Evolutionary conservation across 1,284 basidiomycete genomes (phyloP).

Genomic region (Stereum hirsutum): DNA sequence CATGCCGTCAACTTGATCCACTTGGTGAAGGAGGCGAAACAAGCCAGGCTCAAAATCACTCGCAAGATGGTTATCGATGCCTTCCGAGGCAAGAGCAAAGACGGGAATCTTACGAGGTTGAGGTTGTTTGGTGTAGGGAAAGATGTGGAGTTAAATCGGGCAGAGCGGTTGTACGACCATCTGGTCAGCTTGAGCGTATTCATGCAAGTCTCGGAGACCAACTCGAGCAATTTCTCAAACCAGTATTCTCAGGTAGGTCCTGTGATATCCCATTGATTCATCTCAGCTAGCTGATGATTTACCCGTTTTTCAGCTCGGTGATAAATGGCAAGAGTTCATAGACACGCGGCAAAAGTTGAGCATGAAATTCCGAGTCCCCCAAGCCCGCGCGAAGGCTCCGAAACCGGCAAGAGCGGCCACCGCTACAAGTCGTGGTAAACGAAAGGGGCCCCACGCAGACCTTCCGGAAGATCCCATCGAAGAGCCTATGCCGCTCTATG

Average conservation of each 20-base stretch:
- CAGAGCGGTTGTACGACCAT: constrained; percentile 57
- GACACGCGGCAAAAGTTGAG: neutral
- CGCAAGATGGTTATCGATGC: constrained; percentile 41
- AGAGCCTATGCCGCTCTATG: neutral
- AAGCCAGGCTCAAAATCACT: constrained; percentile 31
- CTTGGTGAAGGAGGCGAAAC: constrained; percentile 23
- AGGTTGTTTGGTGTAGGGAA: constrained; percentile 47
- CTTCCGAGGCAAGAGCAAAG: constrained; percentile 49
- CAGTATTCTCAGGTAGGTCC: constrained; percentile 8
- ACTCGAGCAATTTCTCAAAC: constrained; percentile 1
- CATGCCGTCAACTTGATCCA: constrained; percentile 48
- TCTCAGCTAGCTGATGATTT: neutral
- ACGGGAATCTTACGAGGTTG: constrained; percentile 39
- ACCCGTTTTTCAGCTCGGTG: constrained; percentile 5
- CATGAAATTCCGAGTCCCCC: constrained; percentile 5
- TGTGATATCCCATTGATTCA: neutral
- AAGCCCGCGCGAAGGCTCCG: neutral
- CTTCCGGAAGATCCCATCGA: neutral
- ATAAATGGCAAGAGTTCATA: constrained; percentile 4
- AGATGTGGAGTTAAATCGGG: constrained; percentile 34
- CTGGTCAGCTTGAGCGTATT: constrained; percentile 37
- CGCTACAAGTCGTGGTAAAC: neutral
- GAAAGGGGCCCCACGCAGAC: neutral
- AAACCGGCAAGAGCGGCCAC: neutral
- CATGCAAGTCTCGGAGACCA: constrained; percentile 2